A percentile compares a stretch with the other conserved stretches of the same genome.
Conservation (phyloP, 177 flowering plant genomes). For the Telopea speciosissima region DNA sequence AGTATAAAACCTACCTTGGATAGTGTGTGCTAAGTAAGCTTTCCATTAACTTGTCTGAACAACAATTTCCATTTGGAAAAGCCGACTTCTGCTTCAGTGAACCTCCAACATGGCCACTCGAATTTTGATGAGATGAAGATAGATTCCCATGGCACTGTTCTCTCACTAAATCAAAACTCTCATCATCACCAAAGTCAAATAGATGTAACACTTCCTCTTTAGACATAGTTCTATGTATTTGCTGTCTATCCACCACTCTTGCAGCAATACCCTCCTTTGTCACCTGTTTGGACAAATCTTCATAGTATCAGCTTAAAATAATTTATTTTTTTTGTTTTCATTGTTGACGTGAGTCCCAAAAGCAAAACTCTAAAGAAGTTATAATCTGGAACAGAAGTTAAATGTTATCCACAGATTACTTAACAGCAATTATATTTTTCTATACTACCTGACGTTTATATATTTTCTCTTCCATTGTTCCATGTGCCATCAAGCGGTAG, state of each 20-base stretch:
- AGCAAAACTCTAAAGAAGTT: neutral
- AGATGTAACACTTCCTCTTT: conserved; percentile 94
- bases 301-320: neutral
- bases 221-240: conserved; percentile 87
- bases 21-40: conserved; percentile 57
- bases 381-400: neutral
- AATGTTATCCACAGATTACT: neutral
- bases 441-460: conserved; percentile 91
- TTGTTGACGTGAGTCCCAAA: neutral
- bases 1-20: conserved; percentile 47
- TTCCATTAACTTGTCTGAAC: conserved; percentile 87
- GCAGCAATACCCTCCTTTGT: conserved; percentile 99
- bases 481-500: conserved; percentile 91
- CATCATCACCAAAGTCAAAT: conserved; percentile 96
- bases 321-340: no score
- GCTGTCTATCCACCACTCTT: conserved; percentile 97
- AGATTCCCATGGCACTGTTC: conserved; percentile 31
- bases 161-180: conserved; percentile 34
- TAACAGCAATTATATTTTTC: neutral
- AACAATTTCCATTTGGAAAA: conserved; percentile 45
- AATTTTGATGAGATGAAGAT: conserved; percentile 14
- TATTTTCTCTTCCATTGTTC: conserved; percentile 98
- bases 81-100: conserved; percentile 33
- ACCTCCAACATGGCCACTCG: conserved; percentile 21
- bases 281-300: conserved; percentile 43